A percentile compares a stretch with the other conserved stretches of the same genome.
Evolutionary conservation across 2,329 filamentous ascomycete species (phyloP).

Genomic region (Trichoderma sp.): DNA sequence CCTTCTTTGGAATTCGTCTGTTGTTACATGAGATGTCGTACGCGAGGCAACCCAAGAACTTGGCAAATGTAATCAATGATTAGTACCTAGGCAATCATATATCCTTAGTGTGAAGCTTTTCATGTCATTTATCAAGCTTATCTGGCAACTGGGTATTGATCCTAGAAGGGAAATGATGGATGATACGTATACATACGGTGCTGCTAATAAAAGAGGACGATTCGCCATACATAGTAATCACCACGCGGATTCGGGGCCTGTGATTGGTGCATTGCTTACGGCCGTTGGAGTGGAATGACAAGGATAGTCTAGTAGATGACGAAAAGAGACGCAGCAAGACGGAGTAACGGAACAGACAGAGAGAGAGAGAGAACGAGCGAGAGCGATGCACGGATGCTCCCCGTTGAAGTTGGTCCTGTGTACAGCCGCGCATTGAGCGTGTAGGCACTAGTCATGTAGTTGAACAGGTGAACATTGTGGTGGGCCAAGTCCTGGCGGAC

Average conservation of each 20-base stretch:
- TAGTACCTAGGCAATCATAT: background rate
- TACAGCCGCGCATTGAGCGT: background rate
- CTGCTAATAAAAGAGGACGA: background rate
- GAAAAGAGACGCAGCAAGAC: background rate
- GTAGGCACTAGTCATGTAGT: background rate
- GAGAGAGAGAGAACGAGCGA: background rate
- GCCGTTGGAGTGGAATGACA: background rate
- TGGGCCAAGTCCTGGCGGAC: background rate
- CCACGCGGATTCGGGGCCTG: background rate
- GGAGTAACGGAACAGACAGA: background rate
- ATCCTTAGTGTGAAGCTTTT: background rate
- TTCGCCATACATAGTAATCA: constrained; percentile 3
- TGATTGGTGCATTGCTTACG: background rate
- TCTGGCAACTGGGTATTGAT: background rate
- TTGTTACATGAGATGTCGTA: background rate
- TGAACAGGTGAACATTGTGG: background rate
- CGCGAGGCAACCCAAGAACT: background rate
- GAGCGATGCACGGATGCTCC: background rate
- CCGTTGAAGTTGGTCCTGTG: background rate
- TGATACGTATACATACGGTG: background rate
- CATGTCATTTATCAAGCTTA: background rate
- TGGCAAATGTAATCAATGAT: background rate
- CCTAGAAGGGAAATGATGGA: background rate
- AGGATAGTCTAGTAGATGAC: background rate
- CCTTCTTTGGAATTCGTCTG: background rate